phyloP scores from a whole-genome alignment of 2,329 filamentous ascomycete genomes.

The Thermomyces lanuginosus region DNA sequence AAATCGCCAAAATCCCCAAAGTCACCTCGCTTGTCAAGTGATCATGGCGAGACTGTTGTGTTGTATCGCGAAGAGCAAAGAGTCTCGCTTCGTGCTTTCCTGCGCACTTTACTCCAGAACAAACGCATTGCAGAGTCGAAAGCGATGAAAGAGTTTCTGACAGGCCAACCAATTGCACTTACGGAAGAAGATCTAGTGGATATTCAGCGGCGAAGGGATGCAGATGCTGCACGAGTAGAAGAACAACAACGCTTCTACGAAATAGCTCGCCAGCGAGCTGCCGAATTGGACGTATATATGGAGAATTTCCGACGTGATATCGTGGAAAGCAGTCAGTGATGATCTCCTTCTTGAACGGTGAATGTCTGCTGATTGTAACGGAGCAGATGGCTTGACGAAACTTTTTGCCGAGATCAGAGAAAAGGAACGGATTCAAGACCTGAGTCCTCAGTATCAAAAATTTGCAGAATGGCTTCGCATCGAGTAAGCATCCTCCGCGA shows the following conservation, averaged over 20 bases:
- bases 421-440: constrained; percentile 70
- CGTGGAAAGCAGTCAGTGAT: constrained; percentile 50
- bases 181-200: constrained; percentile 74
- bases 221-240: constrained; percentile 76
- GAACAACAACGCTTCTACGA: constrained; percentile 94
- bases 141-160: constrained; percentile 72
- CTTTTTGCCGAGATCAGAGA: constrained; percentile 86
- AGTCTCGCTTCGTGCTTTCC: constrained; percentile 75
- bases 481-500: constrained; percentile 36
- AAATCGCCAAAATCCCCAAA: constrained; percentile 9
- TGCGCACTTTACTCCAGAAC: constrained; percentile 75
- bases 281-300: constrained; percentile 95
- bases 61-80: constrained; percentile 80
- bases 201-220: constrained; percentile 58
- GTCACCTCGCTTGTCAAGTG: constrained; percentile 23
- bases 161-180: constrained; percentile 51
- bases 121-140: constrained; percentile 67
- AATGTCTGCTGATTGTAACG: too few species aligned
- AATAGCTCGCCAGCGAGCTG: constrained; percentile 74
- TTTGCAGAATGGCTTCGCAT: constrained; percentile 97
- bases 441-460: constrained; percentile 91
- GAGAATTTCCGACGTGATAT: constrained; percentile 57
- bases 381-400: constrained; percentile 64
- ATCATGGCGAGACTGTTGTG: constrained; percentile 37
- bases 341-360: constrained; percentile 15